Evolutionary conservation across 2,329 filamentous ascomycete genomes (phyloP), one percentile per base, ranked within the genome.

Genomic region (Beauveria rudraprayagi): DNA sequence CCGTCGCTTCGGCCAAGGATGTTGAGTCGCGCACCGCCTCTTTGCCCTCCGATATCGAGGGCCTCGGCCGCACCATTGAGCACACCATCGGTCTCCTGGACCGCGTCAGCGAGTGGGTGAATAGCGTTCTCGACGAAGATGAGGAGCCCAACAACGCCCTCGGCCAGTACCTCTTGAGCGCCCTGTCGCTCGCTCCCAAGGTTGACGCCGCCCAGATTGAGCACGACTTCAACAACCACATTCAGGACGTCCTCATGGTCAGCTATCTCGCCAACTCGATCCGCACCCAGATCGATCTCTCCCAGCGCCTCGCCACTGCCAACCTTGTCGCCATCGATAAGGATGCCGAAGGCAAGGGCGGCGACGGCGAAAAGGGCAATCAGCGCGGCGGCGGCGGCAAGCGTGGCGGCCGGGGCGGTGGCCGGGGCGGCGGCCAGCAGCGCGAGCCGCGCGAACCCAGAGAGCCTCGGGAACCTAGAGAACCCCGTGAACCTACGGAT

Each of bases 181-280:
- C 93, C 44, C 84, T 99, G 65, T 92, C 90, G 52, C 81, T 99
- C 65, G 91, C 93, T 61, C 94, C 94, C 71, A 99, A 97, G 83
- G 94, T 97, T 64, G 91, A 96, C 70, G 81, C 88, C 43, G 83
- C 86, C 64, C 89, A 95, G 74, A 92, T 99, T 72, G 94, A 99
- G 83, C 84, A 89, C 73, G 92, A 97, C 81, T 99, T 99, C 85
- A 99, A 99, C 86, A 96, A 96, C 82, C 94, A 99, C 80, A 92
- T 99, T 76, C 94, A 99, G 80, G 94, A 99, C 75, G 92, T 99
- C 64, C 87, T 99, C 67, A 92, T 97, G 76, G 92, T 99, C 70
- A 96, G 92, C 67, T 99, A 99, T 81, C 84, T 99, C 66, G 92
- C 94, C 75, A 99, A 97, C 83, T 97, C 92, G 67, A 96, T 97